These are phyloP conservation scores for Aspergillus indologenus DNA, from an alignment of 495 filamentous ascomycete species.

Conservation along the genomic window DNA sequence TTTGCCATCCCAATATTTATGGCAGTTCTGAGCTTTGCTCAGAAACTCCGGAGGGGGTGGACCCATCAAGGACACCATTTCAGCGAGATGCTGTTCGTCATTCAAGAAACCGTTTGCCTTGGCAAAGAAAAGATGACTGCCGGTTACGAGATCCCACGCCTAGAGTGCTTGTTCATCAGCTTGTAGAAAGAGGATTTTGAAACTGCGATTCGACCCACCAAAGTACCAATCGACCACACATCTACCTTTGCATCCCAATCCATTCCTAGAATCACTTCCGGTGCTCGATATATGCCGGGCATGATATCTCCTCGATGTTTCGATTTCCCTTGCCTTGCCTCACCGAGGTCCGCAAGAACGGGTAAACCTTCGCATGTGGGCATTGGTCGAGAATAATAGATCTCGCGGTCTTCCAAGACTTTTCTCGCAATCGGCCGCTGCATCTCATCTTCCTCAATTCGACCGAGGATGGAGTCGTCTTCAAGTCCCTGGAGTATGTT, in stretches of 20 bases:
- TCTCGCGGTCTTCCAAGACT: slow-evolving; percentile 19
- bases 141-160: slow-evolving; percentile 22
- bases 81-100: slow-evolving; percentile 35
- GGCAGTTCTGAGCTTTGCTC: slow-evolving; percentile 24
- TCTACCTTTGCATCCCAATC: slow-evolving; percentile 37
- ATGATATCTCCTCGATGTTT: slow-evolving; percentile 26
- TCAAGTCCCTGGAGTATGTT: slow-evolving; percentile 26
- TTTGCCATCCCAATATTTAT: slow-evolving; percentile 26
- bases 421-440: slow-evolving; percentile 24
- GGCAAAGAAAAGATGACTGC: slow-evolving; percentile 21
- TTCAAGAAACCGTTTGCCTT: slow-evolving; percentile 14
- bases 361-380: slow-evolving; percentile 15
- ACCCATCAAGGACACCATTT: slow-evolving; percentile 36
- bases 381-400: slow-evolving; percentile 27
- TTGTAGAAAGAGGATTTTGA: neutral
- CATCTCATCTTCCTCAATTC: slow-evolving; percentile 28
- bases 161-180: slow-evolving; percentile 10
- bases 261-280: slow-evolving; percentile 35
- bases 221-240: slow-evolving; percentile 38
- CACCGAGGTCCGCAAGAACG: slow-evolving; percentile 25
- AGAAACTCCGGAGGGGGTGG: slow-evolving; percentile 31
- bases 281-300: slow-evolving; percentile 37
- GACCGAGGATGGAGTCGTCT: slow-evolving; percentile 20
- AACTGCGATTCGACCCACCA: slow-evolving; percentile 22
- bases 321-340: slow-evolving; percentile 20